phyloP scores from a whole-genome alignment of 2,329 filamentous ascomycete genomes.

The Fusarium sp. region DNA sequence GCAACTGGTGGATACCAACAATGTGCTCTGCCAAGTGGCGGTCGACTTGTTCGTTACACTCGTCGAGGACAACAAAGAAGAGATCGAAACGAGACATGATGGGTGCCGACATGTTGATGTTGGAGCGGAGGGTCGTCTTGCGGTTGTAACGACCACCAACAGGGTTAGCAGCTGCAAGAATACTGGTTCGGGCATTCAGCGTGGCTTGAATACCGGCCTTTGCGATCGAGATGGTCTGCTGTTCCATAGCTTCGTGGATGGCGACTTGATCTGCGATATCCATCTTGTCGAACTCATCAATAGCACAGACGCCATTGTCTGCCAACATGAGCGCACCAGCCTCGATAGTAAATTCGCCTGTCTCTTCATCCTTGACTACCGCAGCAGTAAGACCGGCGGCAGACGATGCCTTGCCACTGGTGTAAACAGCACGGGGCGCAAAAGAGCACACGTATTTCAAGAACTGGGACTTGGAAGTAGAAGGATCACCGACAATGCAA shows the following conservation, averaged over 20 bases:
- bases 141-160: conserved; percentile 97
- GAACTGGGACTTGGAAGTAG: conserved; percentile 97
- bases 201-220: conserved; percentile 99
- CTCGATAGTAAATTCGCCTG: conserved; percentile 98
- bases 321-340: conserved; percentile 97
- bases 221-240: conserved; percentile 98
- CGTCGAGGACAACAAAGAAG: conserved; percentile 97
- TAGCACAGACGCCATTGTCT: conserved; percentile 96
- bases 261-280: conserved; percentile 96
- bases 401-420: conserved; percentile 95
- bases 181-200: conserved; percentile 92
- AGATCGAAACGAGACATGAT: conserved; percentile 99
- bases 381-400: conserved; percentile 97
- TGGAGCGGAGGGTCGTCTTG: conserved; percentile 90
- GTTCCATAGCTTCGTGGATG: conserved; percentile 99
- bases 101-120: conserved; percentile 98
- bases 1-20: conserved; percentile 89
- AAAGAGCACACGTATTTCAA: conserved; percentile 98
- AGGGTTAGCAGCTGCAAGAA: conserved; percentile 95
- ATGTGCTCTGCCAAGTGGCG: conserved; percentile 94
- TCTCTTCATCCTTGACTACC: conserved; percentile 98
- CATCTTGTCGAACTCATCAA: conserved; percentile 99
- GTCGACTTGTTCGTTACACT: conserved; percentile 93
- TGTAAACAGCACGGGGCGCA: conserved; percentile 96
- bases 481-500: conserved; percentile 96